These are phyloP conservation scores for Penicillium daleae DNA, from an alignment of 495 filamentous ascomycete genomes.

Conservation along the genomic window DNA sequence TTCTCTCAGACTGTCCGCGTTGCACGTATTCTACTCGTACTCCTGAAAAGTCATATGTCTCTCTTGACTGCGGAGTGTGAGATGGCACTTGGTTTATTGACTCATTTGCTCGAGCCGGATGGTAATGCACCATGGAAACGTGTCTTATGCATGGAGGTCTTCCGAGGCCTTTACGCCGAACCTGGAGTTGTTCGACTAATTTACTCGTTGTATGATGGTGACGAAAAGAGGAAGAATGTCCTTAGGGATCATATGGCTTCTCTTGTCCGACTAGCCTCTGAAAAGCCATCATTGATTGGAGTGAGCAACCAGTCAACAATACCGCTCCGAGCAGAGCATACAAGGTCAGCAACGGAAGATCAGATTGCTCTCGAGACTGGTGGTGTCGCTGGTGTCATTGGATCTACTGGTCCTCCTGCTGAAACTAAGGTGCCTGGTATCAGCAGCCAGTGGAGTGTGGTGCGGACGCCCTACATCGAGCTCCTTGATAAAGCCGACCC, in stretches of 20 bases:
- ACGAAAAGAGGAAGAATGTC: constrained; percentile 73
- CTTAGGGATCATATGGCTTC: constrained; percentile 79
- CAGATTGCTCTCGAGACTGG: constrained; percentile 86
- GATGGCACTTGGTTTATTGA: constrained; percentile 80
- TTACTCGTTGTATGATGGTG: constrained; percentile 76
- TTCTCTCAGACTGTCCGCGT: constrained; percentile 86
- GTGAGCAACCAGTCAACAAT: constrained; percentile 83
- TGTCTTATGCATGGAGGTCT: constrained; percentile 86
- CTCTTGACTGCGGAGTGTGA: constrained; percentile 80
- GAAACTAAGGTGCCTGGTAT: constrained; percentile 72
- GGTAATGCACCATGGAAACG: constrained; percentile 78
- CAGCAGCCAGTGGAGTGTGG: constrained; percentile 85
- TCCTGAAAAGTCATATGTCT: constrained; percentile 75
- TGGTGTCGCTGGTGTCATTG: constrained; percentile 85
- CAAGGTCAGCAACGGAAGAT: constrained; percentile 61
- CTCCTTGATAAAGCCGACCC: constrained; percentile 91
- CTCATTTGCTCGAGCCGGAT: constrained; percentile 86
- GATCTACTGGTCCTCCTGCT: constrained; percentile 67
- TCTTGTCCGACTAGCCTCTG: constrained; percentile 85
- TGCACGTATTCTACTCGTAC: constrained; percentile 76
- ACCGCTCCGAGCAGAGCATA: constrained; percentile 54
- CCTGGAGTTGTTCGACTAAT: constrained; percentile 76
- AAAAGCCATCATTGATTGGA: constrained; percentile 86
- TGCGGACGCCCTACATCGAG: constrained; percentile 88
- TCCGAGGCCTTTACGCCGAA: constrained; percentile 81